phyloP scores from a whole-genome alignment of 495 filamentous ascomycete genomes.

The Lasiosphaeria ovina region DNA sequence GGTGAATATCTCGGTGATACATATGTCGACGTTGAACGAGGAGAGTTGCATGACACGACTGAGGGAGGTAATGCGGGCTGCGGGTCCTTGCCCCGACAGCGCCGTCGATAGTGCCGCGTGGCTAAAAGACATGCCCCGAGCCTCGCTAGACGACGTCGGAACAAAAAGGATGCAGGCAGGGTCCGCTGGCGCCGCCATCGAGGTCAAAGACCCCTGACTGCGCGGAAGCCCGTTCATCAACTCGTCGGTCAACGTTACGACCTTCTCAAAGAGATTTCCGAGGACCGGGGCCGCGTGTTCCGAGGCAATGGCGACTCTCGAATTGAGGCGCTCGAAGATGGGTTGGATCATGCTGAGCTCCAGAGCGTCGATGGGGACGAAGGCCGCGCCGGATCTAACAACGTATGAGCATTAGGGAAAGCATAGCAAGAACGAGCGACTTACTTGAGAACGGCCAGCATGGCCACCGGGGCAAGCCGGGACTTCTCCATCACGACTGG shows the following conservation, averaged over 20 bases:
- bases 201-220: slow-evolving; percentile 32
- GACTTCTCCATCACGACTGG: slow-evolving; percentile 48
- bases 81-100: slow-evolving; percentile 47
- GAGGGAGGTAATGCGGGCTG: slow-evolving; percentile 45
- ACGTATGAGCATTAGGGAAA: not conserved
- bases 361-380: slow-evolving; percentile 44
- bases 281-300: slow-evolving; percentile 34
- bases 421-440: slow-evolving; percentile 10
- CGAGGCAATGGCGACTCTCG: slow-evolving; percentile 40
- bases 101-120: slow-evolving; percentile 44
- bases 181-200: slow-evolving; percentile 38
- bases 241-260: slow-evolving; percentile 35
- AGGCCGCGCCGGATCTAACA: slow-evolving; percentile 40
- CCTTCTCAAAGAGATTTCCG: slow-evolving; percentile 36
- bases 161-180: slow-evolving; percentile 46
- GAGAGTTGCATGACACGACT: slow-evolving; percentile 66
- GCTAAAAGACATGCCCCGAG: slow-evolving; percentile 43
- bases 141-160: slow-evolving; percentile 30
- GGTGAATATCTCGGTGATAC: slow-evolving; percentile 63
- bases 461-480: slow-evolving; percentile 44
- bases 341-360: slow-evolving; percentile 41
- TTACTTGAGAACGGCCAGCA: slow-evolving; percentile 48
- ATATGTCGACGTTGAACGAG: slow-evolving; percentile 67
- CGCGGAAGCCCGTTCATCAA: slow-evolving; percentile 25
- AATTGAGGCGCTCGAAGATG: slow-evolving; percentile 40